These are phyloP conservation scores for Clausena lansium DNA, from an alignment of 345 rosid genomes.

Conservation along the genomic window DNA sequence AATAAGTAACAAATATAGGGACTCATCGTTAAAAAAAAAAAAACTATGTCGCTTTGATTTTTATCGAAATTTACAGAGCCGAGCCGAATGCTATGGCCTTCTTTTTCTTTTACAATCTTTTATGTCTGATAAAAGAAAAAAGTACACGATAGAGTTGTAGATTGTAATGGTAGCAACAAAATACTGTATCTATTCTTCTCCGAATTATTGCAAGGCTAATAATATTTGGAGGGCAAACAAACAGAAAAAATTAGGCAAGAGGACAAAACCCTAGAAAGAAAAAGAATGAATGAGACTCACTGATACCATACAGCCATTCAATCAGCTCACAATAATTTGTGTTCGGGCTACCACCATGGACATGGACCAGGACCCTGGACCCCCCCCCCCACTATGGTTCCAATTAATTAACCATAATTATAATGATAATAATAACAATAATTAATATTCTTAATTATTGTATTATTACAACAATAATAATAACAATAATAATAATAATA, in stretches of 20 bases:
- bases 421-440: no score
- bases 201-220: not conserved
- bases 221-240: not conserved
- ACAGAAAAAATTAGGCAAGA: not conserved
- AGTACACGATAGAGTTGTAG: no score
- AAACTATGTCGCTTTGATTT: not conserved
- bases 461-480: not conserved
- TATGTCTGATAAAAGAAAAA: no score
- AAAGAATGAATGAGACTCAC: not conserved
- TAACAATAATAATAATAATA: not conserved
- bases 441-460: not conserved
- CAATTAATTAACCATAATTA: not conserved
- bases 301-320: not conserved
- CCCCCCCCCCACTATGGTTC: not conserved
- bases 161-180: not conserved
- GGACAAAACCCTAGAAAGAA: not conserved
- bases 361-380: no score
- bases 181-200: not conserved
- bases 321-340: slow-evolving; percentile 22
- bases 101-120: no score
- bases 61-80: no score
- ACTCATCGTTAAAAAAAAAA: not conserved
- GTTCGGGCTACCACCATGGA: not conserved
- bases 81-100: no score
- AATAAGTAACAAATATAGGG: not conserved